Evolutionary conservation across 768 basidiomycete species (phyloP).

Genomic region (Strobilomyces echinocephalus): DNA sequence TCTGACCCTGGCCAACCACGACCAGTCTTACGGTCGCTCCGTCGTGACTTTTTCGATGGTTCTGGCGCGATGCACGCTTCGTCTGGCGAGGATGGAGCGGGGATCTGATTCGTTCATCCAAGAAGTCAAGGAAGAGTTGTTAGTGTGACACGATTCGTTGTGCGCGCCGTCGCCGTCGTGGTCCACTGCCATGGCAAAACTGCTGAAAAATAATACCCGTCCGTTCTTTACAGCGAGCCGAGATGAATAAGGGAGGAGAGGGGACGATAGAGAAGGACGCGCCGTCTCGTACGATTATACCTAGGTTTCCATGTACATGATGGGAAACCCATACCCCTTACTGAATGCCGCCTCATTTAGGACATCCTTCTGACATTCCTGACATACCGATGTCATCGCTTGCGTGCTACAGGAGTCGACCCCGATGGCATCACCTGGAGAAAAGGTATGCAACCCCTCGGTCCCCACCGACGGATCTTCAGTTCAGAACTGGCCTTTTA

Average conservation of each 20-base stretch:
- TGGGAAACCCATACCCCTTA: too few relatives aligned
- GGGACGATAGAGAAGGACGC: background rate
- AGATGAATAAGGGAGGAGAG: background rate
- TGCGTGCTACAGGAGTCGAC: too few relatives aligned
- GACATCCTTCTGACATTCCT: too few relatives aligned
- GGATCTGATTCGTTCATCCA: conserved; percentile 12
- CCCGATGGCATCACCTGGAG: too few relatives aligned
- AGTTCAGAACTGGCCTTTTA: too few relatives aligned
- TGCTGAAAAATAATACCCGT: background rate
- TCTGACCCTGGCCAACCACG: background rate
- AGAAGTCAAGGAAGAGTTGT: conserved; percentile 1
- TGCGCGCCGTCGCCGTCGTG: background rate
- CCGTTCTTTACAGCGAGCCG: background rate
- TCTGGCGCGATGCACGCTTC: conserved; percentile 11
- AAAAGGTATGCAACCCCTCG: too few relatives aligned
- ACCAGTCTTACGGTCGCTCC: background rate
- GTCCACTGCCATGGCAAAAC: too few relatives aligned
- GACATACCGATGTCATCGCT: too few relatives aligned
- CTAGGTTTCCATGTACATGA: background rate
- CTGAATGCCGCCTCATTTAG: too few relatives aligned
- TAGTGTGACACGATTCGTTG: background rate
- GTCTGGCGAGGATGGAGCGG: background rate
- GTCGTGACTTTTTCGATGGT: background rate
- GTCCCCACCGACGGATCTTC: too few relatives aligned
- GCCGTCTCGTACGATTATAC: background rate